Percentiles rank a stretch among this genome's conserved stretches.
Conservation (phyloP, 345 rosid genomes). For the Reutealis trisperma region DNA sequence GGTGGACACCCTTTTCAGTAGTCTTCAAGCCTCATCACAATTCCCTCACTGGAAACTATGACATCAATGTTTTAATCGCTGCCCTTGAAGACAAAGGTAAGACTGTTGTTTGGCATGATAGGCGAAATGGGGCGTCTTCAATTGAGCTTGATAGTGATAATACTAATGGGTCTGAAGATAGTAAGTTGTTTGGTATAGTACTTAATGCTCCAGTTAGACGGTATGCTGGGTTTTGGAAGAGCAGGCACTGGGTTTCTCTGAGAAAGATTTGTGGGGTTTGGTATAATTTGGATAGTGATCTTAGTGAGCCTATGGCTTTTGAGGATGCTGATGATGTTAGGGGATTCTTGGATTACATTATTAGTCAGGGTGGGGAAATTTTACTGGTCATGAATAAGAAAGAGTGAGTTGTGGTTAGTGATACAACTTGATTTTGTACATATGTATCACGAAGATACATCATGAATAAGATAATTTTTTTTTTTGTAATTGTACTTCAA, state of each 20-base stretch:
- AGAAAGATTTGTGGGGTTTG: constrained; percentile 72
- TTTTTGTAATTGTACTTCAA: neutral
- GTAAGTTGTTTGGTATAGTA: constrained; percentile 62
- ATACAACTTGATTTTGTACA: neutral
- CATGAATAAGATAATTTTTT: too few species aligned
- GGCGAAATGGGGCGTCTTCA: constrained; percentile 53
- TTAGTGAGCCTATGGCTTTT: constrained; percentile 45
- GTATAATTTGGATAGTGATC: constrained; percentile 94
- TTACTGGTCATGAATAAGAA: constrained; percentile 57
- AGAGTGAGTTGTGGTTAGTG: constrained; percentile 9
- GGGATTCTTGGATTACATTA: constrained; percentile 56
- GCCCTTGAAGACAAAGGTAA: constrained; percentile 70
- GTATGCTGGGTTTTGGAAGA: constrained; percentile 77
- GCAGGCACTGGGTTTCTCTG: constrained; percentile 86
- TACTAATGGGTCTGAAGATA: constrained; percentile 19
- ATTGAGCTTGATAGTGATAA: constrained; percentile 47
- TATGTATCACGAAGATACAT: neutral
- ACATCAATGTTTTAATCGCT: constrained; percentile 73
- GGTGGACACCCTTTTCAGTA: constrained; percentile 71
- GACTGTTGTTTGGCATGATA: constrained; percentile 78
- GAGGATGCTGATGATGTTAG: constrained; percentile 45
- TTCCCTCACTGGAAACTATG: constrained; percentile 77
- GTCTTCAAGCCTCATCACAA: constrained; percentile 86
- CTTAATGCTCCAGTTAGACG: constrained; percentile 68
- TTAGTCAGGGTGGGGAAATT: constrained; percentile 60